These are phyloP conservation scores for Excoecaria cochinchinensis DNA, from an alignment of 345 rosid species.

Conservation along the genomic window DNA sequence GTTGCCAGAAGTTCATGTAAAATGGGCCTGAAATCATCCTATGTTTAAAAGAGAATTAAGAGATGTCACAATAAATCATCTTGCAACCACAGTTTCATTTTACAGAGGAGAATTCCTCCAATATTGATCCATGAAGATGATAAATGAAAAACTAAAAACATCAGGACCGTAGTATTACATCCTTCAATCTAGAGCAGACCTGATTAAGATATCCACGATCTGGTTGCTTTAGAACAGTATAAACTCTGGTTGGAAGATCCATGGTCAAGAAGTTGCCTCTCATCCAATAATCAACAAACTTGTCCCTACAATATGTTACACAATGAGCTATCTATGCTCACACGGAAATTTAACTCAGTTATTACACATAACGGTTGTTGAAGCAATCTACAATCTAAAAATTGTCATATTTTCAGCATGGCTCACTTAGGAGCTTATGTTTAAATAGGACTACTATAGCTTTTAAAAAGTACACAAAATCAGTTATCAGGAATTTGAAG, in stretches of 20 bases:
- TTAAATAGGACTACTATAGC: not conserved
- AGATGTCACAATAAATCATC: not conserved
- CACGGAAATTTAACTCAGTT: not conserved
- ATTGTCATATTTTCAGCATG: not conserved
- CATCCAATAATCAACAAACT: slow-evolving; percentile 78
- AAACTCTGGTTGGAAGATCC: slow-evolving; percentile 78
- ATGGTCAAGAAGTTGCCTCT: slow-evolving; percentile 65
- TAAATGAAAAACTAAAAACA: slow-evolving; percentile 2
- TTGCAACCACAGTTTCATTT: not conserved
- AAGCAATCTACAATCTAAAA: not conserved
- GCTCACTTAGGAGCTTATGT: not conserved
- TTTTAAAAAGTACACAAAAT: not conserved
- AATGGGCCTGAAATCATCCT: slow-evolving; percentile 86
- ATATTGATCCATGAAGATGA: not conserved
- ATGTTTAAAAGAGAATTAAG: slow-evolving; percentile 6
- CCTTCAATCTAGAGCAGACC: slow-evolving; percentile 38
- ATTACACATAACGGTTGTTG: not conserved
- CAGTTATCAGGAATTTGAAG: not conserved
- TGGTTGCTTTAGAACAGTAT: slow-evolving; percentile 66
- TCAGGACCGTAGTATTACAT: not conserved
- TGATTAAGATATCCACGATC: slow-evolving; percentile 58
- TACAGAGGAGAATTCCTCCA: not conserved
- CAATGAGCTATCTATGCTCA: slow-evolving; percentile 16
- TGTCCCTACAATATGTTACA: slow-evolving; percentile 49
- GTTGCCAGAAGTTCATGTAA: slow-evolving; percentile 72